A percentile compares a stretch with the other conserved stretches of the same genome.
Evolutionary conservation across 139 green algal species (phyloP).

Genomic region (Monoraphidium neglectum): DNA sequence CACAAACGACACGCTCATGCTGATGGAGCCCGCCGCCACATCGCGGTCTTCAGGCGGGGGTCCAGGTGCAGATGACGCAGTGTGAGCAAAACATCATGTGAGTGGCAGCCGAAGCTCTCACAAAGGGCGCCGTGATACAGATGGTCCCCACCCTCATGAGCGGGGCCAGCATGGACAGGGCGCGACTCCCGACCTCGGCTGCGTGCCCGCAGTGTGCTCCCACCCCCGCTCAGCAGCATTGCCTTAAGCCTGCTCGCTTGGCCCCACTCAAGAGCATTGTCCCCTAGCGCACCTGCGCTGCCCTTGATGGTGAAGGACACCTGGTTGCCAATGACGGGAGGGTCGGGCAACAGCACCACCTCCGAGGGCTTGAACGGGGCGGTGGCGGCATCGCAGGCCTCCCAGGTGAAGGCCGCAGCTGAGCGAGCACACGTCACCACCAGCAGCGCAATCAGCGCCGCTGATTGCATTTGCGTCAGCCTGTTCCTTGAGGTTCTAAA

Average conservation of each 20-base stretch:
- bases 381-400: constrained; percentile 31
- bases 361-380: constrained; percentile 14
- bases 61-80: neutral
- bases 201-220: neutral
- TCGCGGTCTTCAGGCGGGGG: constrained; percentile 11
- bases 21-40: constrained; percentile 37
- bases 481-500: too few relatives aligned
- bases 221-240: neutral
- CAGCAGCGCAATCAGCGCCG: too few relatives aligned
- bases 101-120: neutral
- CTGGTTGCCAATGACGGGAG: constrained; percentile 35
- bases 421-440: too few relatives aligned
- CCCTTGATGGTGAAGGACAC: constrained; percentile 42
- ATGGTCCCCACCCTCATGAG: too few relatives aligned
- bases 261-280: neutral
- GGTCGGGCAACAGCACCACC: constrained; percentile 45
- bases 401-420: constrained; percentile 36
- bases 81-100: neutral
- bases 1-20: constrained; percentile 43
- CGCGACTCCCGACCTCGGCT: too few relatives aligned
- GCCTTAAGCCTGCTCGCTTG: neutral
- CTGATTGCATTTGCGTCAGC: too few relatives aligned
- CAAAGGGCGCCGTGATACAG: too few relatives aligned
- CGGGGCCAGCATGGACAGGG: too few relatives aligned
- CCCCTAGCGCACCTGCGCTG: constrained; percentile 24